Evolutionary conservation across 2,329 filamentous ascomycete species (phyloP).

Genomic region (Cyphellophora attinorum): DNA sequence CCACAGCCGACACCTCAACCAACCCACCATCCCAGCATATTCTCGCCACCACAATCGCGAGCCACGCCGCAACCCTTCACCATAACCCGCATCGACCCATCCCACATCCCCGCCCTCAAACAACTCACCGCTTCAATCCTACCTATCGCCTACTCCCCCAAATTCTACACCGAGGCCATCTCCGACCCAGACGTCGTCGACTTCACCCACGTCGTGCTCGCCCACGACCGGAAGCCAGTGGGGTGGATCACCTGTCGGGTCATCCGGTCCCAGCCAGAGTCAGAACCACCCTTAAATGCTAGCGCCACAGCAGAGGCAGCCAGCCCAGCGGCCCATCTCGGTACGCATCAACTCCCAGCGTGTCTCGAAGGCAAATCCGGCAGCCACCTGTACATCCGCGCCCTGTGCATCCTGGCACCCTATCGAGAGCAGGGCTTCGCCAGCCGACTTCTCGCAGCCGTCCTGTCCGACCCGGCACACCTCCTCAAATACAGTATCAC

Average conservation of each 20-base stretch:
- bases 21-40: neutral
- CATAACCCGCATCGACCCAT: conserved; percentile 42
- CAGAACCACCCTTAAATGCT: too few relatives aligned
- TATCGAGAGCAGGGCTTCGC: conserved; percentile 51
- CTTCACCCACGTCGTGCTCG: conserved; percentile 51
- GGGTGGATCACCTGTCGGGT: conserved; percentile 39
- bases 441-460: conserved; percentile 39
- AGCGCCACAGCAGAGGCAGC: too few relatives aligned
- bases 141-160: conserved; percentile 51
- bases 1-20: neutral
- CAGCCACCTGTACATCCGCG: conserved; percentile 50
- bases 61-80: conserved; percentile 20
- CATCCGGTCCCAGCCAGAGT: conserved; percentile 9
- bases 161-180: conserved; percentile 52
- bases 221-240: conserved; percentile 33
- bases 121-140: conserved; percentile 49
- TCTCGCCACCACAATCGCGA: neutral
- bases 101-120: conserved; percentile 46
- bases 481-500: conserved; percentile 41
- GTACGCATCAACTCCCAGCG: too few relatives aligned
- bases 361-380: too few relatives aligned
- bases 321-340: too few relatives aligned
- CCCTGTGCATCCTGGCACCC: conserved; percentile 49
- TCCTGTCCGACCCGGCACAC: conserved; percentile 22
- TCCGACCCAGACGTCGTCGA: conserved; percentile 42